These are phyloP conservation scores for Rheum nobile DNA, from an alignment of 148 eudicot genomes.

Conservation along the genomic window DNA sequence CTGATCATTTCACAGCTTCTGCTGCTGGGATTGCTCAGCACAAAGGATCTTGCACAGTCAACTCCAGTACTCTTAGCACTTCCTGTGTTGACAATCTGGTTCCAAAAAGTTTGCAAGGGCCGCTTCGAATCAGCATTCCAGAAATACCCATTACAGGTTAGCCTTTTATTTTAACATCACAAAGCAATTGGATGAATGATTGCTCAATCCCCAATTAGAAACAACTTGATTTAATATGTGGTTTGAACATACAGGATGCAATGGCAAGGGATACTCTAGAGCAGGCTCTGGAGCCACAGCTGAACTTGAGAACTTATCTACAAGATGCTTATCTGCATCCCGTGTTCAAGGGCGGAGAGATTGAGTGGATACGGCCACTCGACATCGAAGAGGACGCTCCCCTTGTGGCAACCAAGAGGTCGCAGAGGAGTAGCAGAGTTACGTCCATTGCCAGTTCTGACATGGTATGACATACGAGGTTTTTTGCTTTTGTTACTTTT, in stretches of 20 bases:
- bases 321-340: conserved; percentile 8
- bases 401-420: conserved; percentile 7
- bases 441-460: conserved; percentile 4
- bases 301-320: conserved; percentile 7
- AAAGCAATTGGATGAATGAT: background rate
- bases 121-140: conserved; percentile 7
- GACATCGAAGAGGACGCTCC: conserved; percentile 8
- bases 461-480: background rate
- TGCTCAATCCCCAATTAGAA: background rate
- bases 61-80: conserved; percentile 4
- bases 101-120: conserved; percentile 10
- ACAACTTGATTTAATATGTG: background rate
- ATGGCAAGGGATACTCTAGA: conserved; percentile 11
- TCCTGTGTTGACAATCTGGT: conserved; percentile 8
- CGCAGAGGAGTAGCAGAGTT: conserved; percentile 9
- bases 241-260: background rate
- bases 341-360: conserved; percentile 10
- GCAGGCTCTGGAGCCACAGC: conserved; percentile 5
- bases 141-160: conserved; percentile 4
- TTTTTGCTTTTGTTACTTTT: background rate
- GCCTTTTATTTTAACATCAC: too few species aligned
- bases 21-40: conserved; percentile 7
- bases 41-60: conserved; percentile 5
- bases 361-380: background rate
- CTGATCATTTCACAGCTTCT: conserved; percentile 8